Evolutionary conservation across 1,139 yeast species (phyloP).

Genomic region (Nakaseomyces kungkrabaensis): DNA sequence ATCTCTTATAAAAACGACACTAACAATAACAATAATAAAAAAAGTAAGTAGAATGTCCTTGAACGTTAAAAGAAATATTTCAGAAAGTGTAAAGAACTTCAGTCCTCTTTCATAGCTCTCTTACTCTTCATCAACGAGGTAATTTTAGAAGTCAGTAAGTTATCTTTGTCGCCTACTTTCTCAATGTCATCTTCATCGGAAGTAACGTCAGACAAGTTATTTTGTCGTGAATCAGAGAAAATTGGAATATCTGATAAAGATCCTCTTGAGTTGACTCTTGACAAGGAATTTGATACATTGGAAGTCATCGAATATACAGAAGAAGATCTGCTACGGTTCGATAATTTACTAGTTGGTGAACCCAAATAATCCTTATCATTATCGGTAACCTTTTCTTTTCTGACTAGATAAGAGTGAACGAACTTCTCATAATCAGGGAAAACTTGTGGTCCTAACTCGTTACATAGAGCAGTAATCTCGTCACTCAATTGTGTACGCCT

Average conservation of each 20-base stretch:
- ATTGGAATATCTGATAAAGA: slow-evolving; percentile 32
- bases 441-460: slow-evolving; percentile 54
- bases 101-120: slow-evolving; percentile 16
- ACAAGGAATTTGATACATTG: slow-evolving; percentile 27
- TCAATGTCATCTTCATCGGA: slow-evolving; percentile 7
- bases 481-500: slow-evolving; percentile 30
- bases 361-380: slow-evolving; percentile 10
- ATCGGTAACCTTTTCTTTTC: slow-evolving; percentile 7
- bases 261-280: slow-evolving; percentile 33
- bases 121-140: slow-evolving; percentile 17
- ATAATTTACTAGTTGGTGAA: neutral
- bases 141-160: slow-evolving; percentile 12
- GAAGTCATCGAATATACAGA: slow-evolving; percentile 25
- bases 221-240: slow-evolving; percentile 26
- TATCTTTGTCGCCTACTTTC: slow-evolving; percentile 3
- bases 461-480: slow-evolving; percentile 43
- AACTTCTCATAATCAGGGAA: slow-evolving; percentile 45
- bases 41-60: neutral
- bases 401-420: slow-evolving; percentile 6
- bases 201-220: neutral
- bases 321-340: slow-evolving; percentile 23
- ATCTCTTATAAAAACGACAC: too few relatives aligned
- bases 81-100: too few relatives aligned
- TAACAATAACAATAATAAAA: neutral
- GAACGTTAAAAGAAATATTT: too few relatives aligned